Evolutionary conservation across 1,284 basidiomycete species (phyloP), one percentile per base, ranked within the genome.

Genomic region (Moniliophthora roreri): DNA sequence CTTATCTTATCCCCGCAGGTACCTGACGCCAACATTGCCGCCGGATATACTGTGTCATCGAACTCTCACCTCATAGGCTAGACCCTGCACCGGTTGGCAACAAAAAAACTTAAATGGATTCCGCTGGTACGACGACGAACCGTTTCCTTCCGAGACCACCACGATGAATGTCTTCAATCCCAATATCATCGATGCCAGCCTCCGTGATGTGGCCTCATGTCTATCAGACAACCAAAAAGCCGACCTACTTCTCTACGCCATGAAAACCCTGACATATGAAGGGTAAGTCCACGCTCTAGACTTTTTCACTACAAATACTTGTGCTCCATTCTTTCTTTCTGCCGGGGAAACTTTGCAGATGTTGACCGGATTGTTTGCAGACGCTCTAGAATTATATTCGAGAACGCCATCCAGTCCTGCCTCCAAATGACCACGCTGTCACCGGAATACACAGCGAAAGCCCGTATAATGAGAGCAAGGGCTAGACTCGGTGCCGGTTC

Each of bases 351-450:
- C 38, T 10, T 11, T 10, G 24, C 23, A n/a, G 9, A 11, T 44
- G 52, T 57, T 58, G 48, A 50, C 40, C 38, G 46, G 41, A 50
- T 55, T 18, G 16, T 51, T 51, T 38, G 53, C 57, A 71, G 70
- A 51, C 83, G 78, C 55, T 83, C 78, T 67, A 80, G 81, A 70
- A 78, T 78, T 18, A 74, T 82, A 65, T 79, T 87, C 70, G 86
- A 89, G 71, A 88, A 87, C 64, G 85, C 84, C 51, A 83, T 87
- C 57, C 81, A 87, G 68, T 86, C 85, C 10, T 83, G 84, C 61
- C 72, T 89, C 38, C 76, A 80, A 57, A 75, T 86, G 47, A 71
- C 76, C 23, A 78, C 78, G 16, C 69, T 84, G 44, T 73, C 78
- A 40, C 68, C 77, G n/a, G 71, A 76, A 60, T 79, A 78, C 51